Base-by-base conservation (phyloP, 257 asterid species). In the Scutellaria minor region DNA sequence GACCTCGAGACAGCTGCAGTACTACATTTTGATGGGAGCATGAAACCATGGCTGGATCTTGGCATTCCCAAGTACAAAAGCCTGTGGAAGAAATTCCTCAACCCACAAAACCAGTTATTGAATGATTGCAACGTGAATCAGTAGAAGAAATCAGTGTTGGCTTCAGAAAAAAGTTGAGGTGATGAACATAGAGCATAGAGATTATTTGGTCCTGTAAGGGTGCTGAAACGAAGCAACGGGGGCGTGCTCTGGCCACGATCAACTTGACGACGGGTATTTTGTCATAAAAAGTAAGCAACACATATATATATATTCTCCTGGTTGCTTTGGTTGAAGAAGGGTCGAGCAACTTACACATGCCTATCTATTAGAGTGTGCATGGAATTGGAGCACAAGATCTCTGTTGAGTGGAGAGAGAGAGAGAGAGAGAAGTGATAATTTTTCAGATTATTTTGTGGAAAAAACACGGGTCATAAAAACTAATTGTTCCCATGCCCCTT, bases 41-140 rank as follows among this genome's bases (percentile, higher is more conserved):
- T 95, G 99, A 95, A 95, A 80, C 99, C 99, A 10, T 95, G 99
- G 99, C 99, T 95, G 18, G 98, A 92, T 67, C 88, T 95, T 67
- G 93, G 99, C 56, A 95, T 95, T 81, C 89, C 89, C 2, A 82
- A 81, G 70, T 95, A 89, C 85, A 90, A 79, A 83, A 79, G 74
- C 14, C 84, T 76, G 54, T 95, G 99, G 99, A 84, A 86, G 83
- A 88, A 80, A 71, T 92, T 77, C 78, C 78, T 95, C 74, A 79
- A 84, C 87, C 67, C 86, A 57, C 93, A 88, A 68, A 84, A 84
- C 77, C 89, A 82, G 76, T 86, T 84, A 72, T 83, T 95, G 82
- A 88, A 83, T 68, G 97, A 90, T 42, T 95, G 99, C 81, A 95
- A 95, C 76, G 90, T 95, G 79, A 92, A 86, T 83, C 88, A 79